Evolutionary conservation across 1,284 basidiomycete species (phyloP).

Genomic region (Cronartium quercuum): DNA sequence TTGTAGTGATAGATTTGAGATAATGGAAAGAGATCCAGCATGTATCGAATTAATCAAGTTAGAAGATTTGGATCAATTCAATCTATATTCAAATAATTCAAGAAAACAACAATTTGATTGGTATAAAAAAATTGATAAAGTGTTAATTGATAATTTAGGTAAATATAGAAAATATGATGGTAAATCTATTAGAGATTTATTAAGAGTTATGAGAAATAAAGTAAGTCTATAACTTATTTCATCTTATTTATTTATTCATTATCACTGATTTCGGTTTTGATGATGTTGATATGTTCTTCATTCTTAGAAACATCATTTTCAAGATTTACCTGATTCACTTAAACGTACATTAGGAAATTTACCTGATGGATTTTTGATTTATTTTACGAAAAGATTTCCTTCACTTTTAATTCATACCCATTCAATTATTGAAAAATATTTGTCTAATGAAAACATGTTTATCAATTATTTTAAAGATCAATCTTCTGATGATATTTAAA

Average conservation of each 20-base stretch:
- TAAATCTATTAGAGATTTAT: constrained; percentile 76
- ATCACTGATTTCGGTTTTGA: neutral
- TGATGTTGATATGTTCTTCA: constrained; percentile 32
- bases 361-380: constrained; percentile 83
- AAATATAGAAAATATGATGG: constrained; percentile 97
- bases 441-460: constrained; percentile 44
- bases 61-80: constrained; percentile 66
- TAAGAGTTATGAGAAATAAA: constrained; percentile 91
- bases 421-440: constrained; percentile 59
- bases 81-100: constrained; percentile 4
- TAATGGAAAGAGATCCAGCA: constrained; percentile 79
- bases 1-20: constrained; percentile 93
- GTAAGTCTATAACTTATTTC: constrained; percentile 53
- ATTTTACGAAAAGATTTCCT: constrained; percentile 90
- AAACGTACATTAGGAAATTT: constrained; percentile 79
- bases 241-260: neutral
- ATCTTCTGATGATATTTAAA: too few species aligned
- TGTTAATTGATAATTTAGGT: constrained; percentile 86
- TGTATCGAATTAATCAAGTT: constrained; percentile 59
- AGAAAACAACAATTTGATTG: constrained; percentile 58
- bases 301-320: constrained; percentile 92
- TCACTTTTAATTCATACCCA: constrained; percentile 86
- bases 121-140: constrained; percentile 73
- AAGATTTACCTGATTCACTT: constrained; percentile 83
- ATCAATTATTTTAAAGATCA: constrained; percentile 44